Conservation (phyloP, 2,329 filamentous ascomycete genomes). For the Aspergillus sclerotialis region DNA sequence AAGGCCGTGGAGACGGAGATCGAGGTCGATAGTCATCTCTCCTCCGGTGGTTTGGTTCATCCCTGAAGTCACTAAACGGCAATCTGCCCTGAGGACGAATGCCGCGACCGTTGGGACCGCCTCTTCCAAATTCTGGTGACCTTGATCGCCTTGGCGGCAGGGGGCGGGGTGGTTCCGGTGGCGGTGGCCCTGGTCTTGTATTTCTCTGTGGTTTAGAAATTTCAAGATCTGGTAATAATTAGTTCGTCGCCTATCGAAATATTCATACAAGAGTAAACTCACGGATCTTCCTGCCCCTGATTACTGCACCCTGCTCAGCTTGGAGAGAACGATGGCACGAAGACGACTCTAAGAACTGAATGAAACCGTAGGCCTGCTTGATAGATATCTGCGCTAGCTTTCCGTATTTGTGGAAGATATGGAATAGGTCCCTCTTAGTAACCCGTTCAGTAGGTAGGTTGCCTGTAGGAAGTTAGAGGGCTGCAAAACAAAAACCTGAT, state of each 20-base stretch:
- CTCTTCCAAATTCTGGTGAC: slow-evolving; percentile 55
- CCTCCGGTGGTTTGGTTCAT: slow-evolving; percentile 39
- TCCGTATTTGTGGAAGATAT: slow-evolving; percentile 79
- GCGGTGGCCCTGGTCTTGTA: slow-evolving; percentile 49
- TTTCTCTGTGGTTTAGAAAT: slow-evolving; percentile 83
- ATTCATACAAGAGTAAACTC: slow-evolving; percentile 36
- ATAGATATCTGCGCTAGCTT: slow-evolving; percentile 89
- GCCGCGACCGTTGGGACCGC: slow-evolving; percentile 24
- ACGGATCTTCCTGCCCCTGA: slow-evolving; percentile 92
- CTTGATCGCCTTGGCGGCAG: slow-evolving; percentile 49
- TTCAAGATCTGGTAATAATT: slow-evolving; percentile 12
- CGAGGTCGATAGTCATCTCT: slow-evolving; percentile 63
- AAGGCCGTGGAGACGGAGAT: slow-evolving; percentile 53
- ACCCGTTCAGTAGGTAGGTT: slow-evolving; percentile 91
- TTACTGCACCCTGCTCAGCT: slow-evolving; percentile 69
- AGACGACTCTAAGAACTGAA: slow-evolving; percentile 75
- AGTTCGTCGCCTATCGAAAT: slow-evolving; percentile 1
- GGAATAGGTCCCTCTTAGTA: slow-evolving; percentile 88
- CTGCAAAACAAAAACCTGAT: neutral
- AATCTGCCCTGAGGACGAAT: slow-evolving; percentile 25
- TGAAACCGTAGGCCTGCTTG: slow-evolving; percentile 94
- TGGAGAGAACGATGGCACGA: slow-evolving; percentile 71
- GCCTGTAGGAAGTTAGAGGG: slow-evolving; percentile 44
- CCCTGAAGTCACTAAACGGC: slow-evolving; percentile 43
- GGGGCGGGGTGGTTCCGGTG: slow-evolving; percentile 29